Conservation (phyloP, 225 moss, liverwort and hornwort genomes). For the Sphagnum tenellum region DNA sequence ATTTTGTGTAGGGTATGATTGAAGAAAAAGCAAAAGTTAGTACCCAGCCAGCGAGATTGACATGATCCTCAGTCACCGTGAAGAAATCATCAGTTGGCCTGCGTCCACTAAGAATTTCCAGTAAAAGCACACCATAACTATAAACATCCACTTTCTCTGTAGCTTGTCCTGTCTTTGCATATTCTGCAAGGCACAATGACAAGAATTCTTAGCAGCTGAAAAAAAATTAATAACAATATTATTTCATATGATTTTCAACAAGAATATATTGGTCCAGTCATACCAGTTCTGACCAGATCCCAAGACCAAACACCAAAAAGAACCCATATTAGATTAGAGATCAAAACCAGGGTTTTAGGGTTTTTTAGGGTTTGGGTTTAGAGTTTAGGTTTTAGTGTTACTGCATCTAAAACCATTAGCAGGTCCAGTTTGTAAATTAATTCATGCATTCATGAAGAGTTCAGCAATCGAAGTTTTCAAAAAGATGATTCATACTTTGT, state of each 20-base stretch:
- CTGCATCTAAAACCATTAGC: too few species aligned
- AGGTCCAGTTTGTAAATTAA: too few species aligned
- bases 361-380: too few species aligned
- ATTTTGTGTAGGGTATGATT: neutral
- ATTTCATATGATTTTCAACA: neutral
- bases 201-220: constrained; percentile 38
- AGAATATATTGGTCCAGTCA: neutral
- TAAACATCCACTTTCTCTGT: constrained; percentile 46
- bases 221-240: neutral
- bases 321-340: too few species aligned
- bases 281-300: neutral
- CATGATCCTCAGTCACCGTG: constrained; percentile 17
- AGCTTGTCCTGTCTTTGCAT: constrained; percentile 28
- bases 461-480: too few species aligned
- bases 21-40: neutral
- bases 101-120: constrained; percentile 36
- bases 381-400: too few species aligned
- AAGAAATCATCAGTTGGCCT: constrained; percentile 26
- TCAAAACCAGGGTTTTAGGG: too few species aligned
- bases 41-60: constrained; percentile 37
- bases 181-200: constrained; percentile 39
- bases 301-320: too few species aligned
- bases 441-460: too few species aligned
- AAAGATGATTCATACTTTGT: too few species aligned
- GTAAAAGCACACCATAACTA: constrained; percentile 43